Percentiles rank a stretch among this genome's conserved stretches.
Conservation (phyloP, 2,329 filamentous ascomycete species). For the Penicillium sp. region DNA sequence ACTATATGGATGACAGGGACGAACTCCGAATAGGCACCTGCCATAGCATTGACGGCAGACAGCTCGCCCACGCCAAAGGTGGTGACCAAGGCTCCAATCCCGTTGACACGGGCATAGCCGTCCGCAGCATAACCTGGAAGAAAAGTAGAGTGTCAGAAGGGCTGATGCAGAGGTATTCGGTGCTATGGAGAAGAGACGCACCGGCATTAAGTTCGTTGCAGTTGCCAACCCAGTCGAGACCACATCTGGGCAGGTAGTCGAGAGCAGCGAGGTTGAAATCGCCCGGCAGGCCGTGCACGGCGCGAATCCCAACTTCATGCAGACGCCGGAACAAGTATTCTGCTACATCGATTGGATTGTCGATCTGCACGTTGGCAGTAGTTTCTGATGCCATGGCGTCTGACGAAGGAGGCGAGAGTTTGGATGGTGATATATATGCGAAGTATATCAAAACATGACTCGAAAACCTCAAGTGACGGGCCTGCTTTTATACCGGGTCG, state of each 20-base stretch:
- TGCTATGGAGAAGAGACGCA: constrained; percentile 17
- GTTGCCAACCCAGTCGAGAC: constrained; percentile 57
- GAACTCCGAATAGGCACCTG: constrained; percentile 68
- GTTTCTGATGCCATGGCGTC: no score
- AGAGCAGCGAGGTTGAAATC: constrained; percentile 64
- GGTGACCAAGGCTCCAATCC: constrained; percentile 64
- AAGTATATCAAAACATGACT: no score
- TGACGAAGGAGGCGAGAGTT: no score
- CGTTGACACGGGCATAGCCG: constrained; percentile 68
- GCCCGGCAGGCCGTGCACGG: constrained; percentile 18
- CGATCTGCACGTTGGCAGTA: not conserved
- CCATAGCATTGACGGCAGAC: constrained; percentile 61
- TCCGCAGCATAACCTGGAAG: constrained; percentile 64
- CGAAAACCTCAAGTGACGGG: no score
- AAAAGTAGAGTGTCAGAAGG: constrained; percentile 9
- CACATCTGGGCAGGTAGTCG: constrained; percentile 53
- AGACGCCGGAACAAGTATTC: not conserved
- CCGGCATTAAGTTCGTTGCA: constrained; percentile 57
- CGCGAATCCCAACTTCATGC: constrained; percentile 9
- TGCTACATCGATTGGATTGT: not conserved
- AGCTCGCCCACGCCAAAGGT: constrained; percentile 66
- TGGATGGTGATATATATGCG: no score
- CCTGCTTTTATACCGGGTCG: no score
- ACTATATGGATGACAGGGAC: constrained; percentile 63
- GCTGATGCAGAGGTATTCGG: not conserved